Conservation (phyloP, 2,329 filamentous ascomycete genomes). For the Didymella pomorum region DNA sequence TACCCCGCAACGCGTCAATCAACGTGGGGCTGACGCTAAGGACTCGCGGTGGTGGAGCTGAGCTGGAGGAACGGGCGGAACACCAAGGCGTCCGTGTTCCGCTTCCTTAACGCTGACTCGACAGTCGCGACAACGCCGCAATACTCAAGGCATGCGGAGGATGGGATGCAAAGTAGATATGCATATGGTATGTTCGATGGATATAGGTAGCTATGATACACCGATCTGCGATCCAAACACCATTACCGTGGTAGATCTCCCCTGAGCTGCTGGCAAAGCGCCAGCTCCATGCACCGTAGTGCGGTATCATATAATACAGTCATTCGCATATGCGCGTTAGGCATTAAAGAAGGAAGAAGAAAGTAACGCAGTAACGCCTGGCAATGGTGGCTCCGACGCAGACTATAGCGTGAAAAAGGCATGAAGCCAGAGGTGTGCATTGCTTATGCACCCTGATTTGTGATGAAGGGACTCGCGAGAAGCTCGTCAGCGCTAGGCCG, state of each 20-base stretch:
- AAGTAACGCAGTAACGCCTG: slow-evolving; percentile 1
- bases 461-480: slow-evolving; percentile 82
- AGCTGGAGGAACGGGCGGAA: neutral
- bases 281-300: slow-evolving; percentile 13
- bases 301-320: slow-evolving; percentile 28
- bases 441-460: slow-evolving; percentile 63
- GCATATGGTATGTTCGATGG: neutral
- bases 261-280: slow-evolving; percentile 11
- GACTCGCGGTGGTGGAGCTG: neutral
- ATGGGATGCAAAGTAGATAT: neutral
- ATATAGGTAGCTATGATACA: slow-evolving; percentile 18
- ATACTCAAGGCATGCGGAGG: no score
- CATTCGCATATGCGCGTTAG: slow-evolving; percentile 26
- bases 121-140: neutral
- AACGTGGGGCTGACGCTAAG: neutral
- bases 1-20: slow-evolving; percentile 21
- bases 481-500: slow-evolving; percentile 91
- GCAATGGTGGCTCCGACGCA: neutral
- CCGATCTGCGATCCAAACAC: slow-evolving; percentile 8
- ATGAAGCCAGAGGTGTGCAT: neutral
- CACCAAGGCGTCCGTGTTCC: neutral
- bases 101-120: slow-evolving; percentile 1
- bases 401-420: neutral
- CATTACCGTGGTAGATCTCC: slow-evolving; percentile 3
- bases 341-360: slow-evolving; percentile 16